Evolutionary conservation across 139 green algal genomes (phyloP).

Genomic region (Chlamydomonas asymmetrica): DNA sequence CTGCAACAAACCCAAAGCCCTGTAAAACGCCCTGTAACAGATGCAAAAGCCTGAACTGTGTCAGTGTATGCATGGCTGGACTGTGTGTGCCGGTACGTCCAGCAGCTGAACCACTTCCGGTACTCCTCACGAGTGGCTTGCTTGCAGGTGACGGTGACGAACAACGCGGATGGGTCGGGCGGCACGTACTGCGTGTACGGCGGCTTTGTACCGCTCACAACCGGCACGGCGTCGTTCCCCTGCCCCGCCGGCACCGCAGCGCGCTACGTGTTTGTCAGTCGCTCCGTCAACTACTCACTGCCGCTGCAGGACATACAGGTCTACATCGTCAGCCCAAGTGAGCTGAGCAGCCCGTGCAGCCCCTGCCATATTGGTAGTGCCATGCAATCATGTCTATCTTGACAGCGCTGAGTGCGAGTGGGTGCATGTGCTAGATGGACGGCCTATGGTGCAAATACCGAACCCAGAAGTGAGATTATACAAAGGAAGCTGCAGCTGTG

Average conservation of each 20-base stretch:
- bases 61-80: too few relatives aligned
- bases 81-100: too few relatives aligned
- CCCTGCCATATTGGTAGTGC: too few relatives aligned
- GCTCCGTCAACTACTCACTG: background rate
- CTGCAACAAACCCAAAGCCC: too few relatives aligned
- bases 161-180: background rate
- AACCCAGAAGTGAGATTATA: background rate
- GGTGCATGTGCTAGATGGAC: background rate
- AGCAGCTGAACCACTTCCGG: too few relatives aligned
- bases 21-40: too few relatives aligned
- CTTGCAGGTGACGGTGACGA: slow-evolving; percentile 15
- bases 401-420: background rate
- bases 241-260: slow-evolving; percentile 10
- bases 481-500: background rate
- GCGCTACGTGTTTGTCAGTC: slow-evolving; percentile 1
- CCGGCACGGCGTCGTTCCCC: background rate
- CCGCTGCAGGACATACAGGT: background rate
- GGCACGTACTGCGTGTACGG: slow-evolving; percentile 10
- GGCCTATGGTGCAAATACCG: background rate
- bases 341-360: too few relatives aligned
- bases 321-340: background rate
- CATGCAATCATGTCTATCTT: background rate
- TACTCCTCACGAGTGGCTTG: too few relatives aligned
- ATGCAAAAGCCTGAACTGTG: too few relatives aligned
- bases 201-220: slow-evolving; percentile 2